phyloP scores from a whole-genome alignment of 208 protist genomes.

The Angomonas ambiguus region DNA sequence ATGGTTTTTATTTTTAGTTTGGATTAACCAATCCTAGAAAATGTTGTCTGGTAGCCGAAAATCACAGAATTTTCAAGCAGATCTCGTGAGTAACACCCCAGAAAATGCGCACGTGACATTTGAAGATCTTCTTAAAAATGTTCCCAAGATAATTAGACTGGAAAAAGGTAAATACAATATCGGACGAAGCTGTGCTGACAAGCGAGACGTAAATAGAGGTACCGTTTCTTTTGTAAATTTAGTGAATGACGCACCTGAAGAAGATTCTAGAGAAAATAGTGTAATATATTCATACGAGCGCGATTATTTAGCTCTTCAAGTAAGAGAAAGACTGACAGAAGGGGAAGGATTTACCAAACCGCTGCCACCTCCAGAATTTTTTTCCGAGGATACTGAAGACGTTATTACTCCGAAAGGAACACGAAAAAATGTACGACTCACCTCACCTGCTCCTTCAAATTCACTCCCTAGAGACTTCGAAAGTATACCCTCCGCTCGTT shows the following conservation, averaged over 20 bases:
- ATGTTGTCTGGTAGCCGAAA: neutral
- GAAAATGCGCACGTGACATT: neutral
- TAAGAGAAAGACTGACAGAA: neutral
- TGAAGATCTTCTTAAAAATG: conserved; percentile 2
- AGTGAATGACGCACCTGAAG: neutral
- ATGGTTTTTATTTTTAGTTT: too few species aligned
- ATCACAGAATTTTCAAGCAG: too few species aligned
- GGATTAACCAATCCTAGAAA: neutral
- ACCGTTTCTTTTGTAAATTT: neutral
- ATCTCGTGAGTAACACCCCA: too few species aligned
- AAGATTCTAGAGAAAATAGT: neutral
- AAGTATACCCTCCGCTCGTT: neutral
- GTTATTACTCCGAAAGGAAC: neutral
- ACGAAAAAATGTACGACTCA: neutral
- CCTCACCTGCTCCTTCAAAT: neutral
- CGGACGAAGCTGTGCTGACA: neutral
- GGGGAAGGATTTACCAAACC: neutral
- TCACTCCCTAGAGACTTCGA: neutral
- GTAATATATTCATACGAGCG: neutral
- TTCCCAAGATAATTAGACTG: neutral
- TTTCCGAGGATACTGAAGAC: neutral
- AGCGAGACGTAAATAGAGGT: neutral
- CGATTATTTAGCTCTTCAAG: neutral
- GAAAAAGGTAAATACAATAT: neutral
- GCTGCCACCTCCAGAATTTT: conserved; percentile 3